Conservation (phyloP, 768 basidiomycete species). For the Boletus pseudo-olivaceus region DNA sequence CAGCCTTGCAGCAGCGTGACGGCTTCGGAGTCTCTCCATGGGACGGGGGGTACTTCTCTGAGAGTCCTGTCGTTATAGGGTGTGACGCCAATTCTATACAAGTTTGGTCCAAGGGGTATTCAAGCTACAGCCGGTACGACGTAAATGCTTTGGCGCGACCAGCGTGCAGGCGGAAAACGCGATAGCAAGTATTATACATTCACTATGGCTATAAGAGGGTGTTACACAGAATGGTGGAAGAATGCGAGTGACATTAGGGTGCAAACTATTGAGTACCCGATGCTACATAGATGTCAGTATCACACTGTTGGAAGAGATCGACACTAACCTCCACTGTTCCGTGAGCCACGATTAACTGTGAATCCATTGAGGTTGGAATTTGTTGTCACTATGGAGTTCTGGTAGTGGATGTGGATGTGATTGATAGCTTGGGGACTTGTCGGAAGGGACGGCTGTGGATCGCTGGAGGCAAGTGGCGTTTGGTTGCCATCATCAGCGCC, state of each 20-base stretch:
- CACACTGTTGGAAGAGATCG: neutral
- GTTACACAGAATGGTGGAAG: neutral
- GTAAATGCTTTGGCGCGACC: too few species aligned
- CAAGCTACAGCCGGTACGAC: too few species aligned
- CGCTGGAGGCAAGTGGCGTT: neutral
- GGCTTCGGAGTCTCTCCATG: too few species aligned
- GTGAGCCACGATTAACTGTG: neutral
- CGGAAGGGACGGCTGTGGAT: neutral
- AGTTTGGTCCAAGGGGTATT: too few species aligned
- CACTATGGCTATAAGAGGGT: neutral
- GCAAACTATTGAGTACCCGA: neutral
- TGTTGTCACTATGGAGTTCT: constrained; percentile 4
- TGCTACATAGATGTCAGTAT: neutral
- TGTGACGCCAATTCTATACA: too few species aligned
- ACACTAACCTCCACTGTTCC: neutral
- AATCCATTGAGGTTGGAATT: neutral
- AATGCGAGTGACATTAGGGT: neutral
- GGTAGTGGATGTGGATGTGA: neutral
- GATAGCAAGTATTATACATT: neutral
- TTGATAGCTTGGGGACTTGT: neutral
- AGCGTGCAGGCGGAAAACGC: neutral
- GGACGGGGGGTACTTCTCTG: too few species aligned
- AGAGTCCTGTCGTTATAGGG: too few species aligned
- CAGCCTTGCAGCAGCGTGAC: too few species aligned
- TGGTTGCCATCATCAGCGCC: neutral